phyloP scores from a whole-genome alignment of 345 rosid species.

The Hibiscus syriacus region DNA sequence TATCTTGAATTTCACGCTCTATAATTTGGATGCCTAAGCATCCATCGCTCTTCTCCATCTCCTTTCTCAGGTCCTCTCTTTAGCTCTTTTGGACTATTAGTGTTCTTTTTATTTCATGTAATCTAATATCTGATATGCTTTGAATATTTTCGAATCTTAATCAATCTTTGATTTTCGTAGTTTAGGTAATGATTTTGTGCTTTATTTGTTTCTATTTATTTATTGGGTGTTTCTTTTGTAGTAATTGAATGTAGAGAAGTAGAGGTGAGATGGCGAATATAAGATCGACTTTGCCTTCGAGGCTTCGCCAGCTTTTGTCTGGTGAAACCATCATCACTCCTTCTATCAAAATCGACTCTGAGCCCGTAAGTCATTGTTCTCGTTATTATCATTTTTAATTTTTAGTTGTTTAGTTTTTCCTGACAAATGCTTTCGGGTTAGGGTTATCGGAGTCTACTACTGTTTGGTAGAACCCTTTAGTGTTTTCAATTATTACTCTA shows the following conservation, averaged over 20 bases:
- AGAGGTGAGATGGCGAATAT: constrained; percentile 58
- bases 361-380: constrained; percentile 51
- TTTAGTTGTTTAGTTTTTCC: constrained; percentile 6
- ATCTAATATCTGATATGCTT: constrained; percentile 25
- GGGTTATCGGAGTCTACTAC: not conserved
- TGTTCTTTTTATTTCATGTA: not conserved
- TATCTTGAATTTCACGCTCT: constrained; percentile 10
- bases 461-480: constrained; percentile 15
- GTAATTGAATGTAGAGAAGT: constrained; percentile 37
- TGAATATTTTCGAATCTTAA: not conserved
- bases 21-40: constrained; percentile 34
- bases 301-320: constrained; percentile 80
- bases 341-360: constrained; percentile 73
- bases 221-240: constrained; percentile 4
- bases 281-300: too few species aligned
- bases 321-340: too few species aligned
- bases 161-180: not conserved
- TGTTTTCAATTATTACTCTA: constrained; percentile 20
- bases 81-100: not conserved
- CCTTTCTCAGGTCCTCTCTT: constrained; percentile 25
- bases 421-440: not conserved
- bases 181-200: not conserved
- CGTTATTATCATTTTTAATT: not conserved
- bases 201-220: not conserved
- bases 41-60: constrained; percentile 15